Base-by-base conservation (phyloP, 768 basidiomycete species). In the Tricholoma furcatifolium region DNA sequence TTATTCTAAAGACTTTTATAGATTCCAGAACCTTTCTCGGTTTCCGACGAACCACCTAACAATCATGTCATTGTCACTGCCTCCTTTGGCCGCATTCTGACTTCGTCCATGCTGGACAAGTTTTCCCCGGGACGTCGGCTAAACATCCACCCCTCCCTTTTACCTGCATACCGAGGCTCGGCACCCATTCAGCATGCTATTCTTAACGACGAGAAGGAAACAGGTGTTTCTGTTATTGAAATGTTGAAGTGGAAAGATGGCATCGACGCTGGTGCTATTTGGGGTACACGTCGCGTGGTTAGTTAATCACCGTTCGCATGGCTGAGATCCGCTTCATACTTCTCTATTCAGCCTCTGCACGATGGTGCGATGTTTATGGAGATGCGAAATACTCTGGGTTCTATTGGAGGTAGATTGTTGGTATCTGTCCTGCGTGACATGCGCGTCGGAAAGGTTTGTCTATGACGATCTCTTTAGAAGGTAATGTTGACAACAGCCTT, bases 101-200 rank as follows among this genome's bases (percentile, higher is more conserved):
- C 91, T 0, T 64, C 73, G 4, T 62, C 74, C 2, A 72, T 89
- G 47, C 80, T 97, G 14, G 63, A 73, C 12, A 72, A 77, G 36
- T 96, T 96, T 62, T 76, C 70, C 0, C 72, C 74, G 0, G 61
- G 67, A 0, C 79, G 82, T 42, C 74, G 87, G 20, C 73, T 98
- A 34, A 97, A 98, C 62, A 83, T 98, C 6, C 94, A 98, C 61
- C 93, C 93, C 0, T 95, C 93, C 32, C 71, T 93, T 0, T 77
- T 98, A 31, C 94, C 94, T 0, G 74, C 77, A 23, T 94, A 91
- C 66, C 84, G 94, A n/a, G 94, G 94, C 0, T 84, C 94, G 8
- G 91, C 93, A 2, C 94, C 94, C 0, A 90, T 98, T 35, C 94
- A 97, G 62, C 88, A 85, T 61, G 79, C 87, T 0, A 74, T 98